phyloP scores from a whole-genome alignment of 2,329 filamentous ascomycete genomes.

The Arthroderma uncinatum region DNA sequence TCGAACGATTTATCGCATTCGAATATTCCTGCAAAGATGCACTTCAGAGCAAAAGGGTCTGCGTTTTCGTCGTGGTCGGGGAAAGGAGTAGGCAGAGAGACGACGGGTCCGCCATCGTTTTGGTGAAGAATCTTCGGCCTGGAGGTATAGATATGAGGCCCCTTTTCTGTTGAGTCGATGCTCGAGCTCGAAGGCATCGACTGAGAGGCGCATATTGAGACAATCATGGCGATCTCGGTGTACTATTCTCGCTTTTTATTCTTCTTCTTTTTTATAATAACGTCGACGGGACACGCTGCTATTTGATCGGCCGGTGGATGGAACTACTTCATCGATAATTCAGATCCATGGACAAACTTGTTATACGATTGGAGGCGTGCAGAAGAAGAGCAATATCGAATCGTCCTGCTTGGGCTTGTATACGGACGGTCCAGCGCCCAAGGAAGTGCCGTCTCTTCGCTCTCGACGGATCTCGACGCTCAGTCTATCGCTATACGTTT shows the following conservation, averaged over 20 bases:
- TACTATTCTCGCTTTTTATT: background rate
- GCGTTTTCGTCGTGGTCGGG: background rate
- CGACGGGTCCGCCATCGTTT: background rate
- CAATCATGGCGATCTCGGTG: background rate
- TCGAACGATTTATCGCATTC: slow-evolving; percentile 34
- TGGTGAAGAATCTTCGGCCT: background rate
- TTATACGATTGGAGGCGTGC: background rate
- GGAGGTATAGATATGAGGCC: background rate
- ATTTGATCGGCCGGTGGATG: background rate
- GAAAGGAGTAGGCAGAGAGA: background rate
- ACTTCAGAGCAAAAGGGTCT: slow-evolving; percentile 15
- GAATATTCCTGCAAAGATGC: slow-evolving; percentile 35
- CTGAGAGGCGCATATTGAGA: background rate
- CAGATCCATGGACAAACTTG: background rate
- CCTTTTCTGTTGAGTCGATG: background rate
- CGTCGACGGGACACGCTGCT: background rate
- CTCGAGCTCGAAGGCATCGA: background rate
- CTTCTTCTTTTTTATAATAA: too few species aligned
- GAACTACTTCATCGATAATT: background rate
- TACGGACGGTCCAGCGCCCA: background rate
- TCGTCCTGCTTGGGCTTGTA: background rate
- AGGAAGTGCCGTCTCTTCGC: background rate
- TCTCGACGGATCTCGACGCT: too few species aligned
- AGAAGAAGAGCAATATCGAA: background rate
- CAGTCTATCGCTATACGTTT: too few species aligned